phyloP scores from a whole-genome alignment of 345 rosid genomes.

The Durio zibethinus region DNA sequence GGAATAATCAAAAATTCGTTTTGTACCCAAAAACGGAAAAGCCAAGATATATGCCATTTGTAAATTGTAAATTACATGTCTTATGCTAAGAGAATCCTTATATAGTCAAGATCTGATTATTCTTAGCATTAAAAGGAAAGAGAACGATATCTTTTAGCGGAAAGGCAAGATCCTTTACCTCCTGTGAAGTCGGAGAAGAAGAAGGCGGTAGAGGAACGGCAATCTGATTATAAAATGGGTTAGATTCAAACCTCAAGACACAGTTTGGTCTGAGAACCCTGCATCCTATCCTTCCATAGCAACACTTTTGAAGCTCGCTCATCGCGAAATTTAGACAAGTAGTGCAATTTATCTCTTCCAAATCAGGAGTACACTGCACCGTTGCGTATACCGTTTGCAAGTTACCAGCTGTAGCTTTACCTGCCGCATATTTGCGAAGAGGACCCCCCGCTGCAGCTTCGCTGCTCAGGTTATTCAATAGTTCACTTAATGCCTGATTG shows the following conservation, averaged over 20 bases:
- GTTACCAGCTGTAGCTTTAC: background rate
- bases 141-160: background rate
- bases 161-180: background rate
- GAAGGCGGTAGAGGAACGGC: background rate
- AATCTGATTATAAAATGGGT: slow-evolving; percentile 10
- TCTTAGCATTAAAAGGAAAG: background rate
- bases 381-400: slow-evolving; percentile 21
- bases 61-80: too few relatives aligned
- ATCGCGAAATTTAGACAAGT: slow-evolving; percentile 29
- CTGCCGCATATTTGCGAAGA: slow-evolving; percentile 7
- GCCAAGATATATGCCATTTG: too few relatives aligned
- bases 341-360: slow-evolving; percentile 33
- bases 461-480: slow-evolving; percentile 1
- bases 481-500: slow-evolving; percentile 25
- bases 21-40: too few relatives aligned
- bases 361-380: slow-evolving; percentile 58
- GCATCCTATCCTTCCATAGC: slow-evolving; percentile 34
- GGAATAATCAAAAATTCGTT: too few relatives aligned
- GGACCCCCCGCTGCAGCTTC: background rate
- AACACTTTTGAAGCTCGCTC: slow-evolving; percentile 18
- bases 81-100: too few relatives aligned
- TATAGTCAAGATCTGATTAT: too few relatives aligned
- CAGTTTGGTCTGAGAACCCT: slow-evolving; percentile 31
- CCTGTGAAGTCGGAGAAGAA: background rate
- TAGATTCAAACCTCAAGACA: slow-evolving; percentile 19